Evolutionary conservation across 306 rosid species (phyloP).

Genomic region (Elaeagnus macrophylla): DNA sequence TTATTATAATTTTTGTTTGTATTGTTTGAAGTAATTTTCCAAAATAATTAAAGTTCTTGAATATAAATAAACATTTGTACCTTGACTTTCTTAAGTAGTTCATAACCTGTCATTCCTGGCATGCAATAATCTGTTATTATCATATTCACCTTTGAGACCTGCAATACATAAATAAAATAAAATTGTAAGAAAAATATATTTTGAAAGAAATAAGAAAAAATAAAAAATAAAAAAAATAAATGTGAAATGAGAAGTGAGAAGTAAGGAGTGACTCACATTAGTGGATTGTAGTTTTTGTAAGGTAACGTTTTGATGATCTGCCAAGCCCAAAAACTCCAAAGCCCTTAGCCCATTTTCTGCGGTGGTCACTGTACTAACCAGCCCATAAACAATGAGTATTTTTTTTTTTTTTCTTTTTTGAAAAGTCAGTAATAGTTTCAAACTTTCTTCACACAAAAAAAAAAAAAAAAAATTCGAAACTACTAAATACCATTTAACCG

Average conservation of each 20-base stretch:
- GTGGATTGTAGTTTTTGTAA: conserved; percentile 40
- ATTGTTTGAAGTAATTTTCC: too few relatives aligned
- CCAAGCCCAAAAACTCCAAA: conserved; percentile 66
- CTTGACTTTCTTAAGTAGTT: conserved; percentile 86
- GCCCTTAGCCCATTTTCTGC: conserved; percentile 87
- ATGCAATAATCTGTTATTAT: conserved; percentile 85
- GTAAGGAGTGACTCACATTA: not conserved
- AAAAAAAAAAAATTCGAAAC: too few relatives aligned
- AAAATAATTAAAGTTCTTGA: too few relatives aligned
- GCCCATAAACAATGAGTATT: too few relatives aligned
- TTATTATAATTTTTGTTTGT: too few relatives aligned
- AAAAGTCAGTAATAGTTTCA: too few relatives aligned
- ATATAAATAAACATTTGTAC: conserved; percentile 26
- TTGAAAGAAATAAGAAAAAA: too few relatives aligned
- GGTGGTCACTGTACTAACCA: conserved; percentile 55
- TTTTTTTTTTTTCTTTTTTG: too few relatives aligned
- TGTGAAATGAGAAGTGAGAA: too few relatives aligned
- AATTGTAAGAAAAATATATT: not conserved
- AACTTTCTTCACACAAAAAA: too few relatives aligned
- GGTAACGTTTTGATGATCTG: conserved; percentile 37
- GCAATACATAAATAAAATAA: conserved; percentile 8
- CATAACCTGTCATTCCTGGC: conserved; percentile 98
- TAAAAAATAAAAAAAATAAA: too few relatives aligned
- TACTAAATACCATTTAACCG: too few relatives aligned
- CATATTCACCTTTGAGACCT: conserved; percentile 74